Conservation (phyloP, 495 filamentous ascomycete species). For the Chaetomium cochliodes region DNA sequence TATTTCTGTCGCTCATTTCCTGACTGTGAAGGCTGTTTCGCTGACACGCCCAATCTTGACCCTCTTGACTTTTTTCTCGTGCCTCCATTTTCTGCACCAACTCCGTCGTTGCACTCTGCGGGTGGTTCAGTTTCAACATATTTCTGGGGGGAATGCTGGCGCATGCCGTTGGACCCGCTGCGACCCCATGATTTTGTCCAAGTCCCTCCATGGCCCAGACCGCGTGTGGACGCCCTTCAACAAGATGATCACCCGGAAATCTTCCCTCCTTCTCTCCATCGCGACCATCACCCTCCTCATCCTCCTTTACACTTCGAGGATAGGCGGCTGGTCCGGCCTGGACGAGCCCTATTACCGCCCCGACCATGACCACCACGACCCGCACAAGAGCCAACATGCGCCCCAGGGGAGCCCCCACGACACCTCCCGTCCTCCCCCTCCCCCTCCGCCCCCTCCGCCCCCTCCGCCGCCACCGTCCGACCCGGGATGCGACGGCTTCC, state of each 20-base stretch:
- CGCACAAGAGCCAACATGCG: constrained; percentile 28
- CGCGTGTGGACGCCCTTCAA: constrained; percentile 6
- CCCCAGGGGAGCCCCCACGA: constrained; percentile 8
- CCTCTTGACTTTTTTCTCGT: no score
- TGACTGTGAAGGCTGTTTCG: background rate
- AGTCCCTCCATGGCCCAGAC: background rate
- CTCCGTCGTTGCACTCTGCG: background rate
- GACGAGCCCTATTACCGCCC: constrained; percentile 22
- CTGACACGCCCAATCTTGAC: no score
- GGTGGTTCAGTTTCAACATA: background rate
- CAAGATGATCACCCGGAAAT: constrained; percentile 29
- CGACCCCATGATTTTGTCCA: constrained; percentile 17
- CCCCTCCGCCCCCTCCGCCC: background rate
- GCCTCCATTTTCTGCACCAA: background rate
- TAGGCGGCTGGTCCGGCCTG: constrained; percentile 32
- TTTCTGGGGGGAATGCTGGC: constrained; percentile 9
- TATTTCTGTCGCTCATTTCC: background rate
- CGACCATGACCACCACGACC: constrained; percentile 9
- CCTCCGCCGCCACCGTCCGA: constrained; percentile 16
- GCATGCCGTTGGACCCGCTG: constrained; percentile 2
- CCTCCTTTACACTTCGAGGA: constrained; percentile 30
- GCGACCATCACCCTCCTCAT: constrained; percentile 29
- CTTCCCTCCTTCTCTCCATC: constrained; percentile 22
- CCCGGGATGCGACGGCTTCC: constrained; percentile 38
- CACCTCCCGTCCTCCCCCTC: constrained; percentile 1